Evolutionary conservation across 2,329 filamentous ascomycete species (phyloP).

Genomic region (Cladosporium velox): DNA sequence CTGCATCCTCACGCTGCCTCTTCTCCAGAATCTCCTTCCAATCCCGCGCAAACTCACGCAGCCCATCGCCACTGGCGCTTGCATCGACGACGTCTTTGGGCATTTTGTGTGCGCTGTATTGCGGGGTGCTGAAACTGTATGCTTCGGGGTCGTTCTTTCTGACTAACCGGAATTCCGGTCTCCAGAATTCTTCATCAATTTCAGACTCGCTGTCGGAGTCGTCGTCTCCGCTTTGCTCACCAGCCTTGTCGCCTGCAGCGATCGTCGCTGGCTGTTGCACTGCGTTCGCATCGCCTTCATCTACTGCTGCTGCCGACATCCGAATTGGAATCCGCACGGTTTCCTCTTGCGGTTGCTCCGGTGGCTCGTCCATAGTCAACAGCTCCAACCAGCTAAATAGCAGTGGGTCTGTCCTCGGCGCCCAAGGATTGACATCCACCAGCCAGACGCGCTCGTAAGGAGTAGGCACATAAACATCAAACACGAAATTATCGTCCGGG

Average conservation of each 20-base stretch:
- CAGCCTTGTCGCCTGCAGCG: constrained; percentile 7
- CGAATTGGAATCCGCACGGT: constrained; percentile 20
- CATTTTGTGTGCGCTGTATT: constrained; percentile 94
- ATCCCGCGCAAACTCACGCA: constrained; percentile 70
- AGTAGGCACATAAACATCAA: constrained; percentile 88
- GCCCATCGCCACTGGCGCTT: constrained; percentile 61
- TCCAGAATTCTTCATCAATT: constrained; percentile 58
- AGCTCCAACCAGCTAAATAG: constrained; percentile 90
- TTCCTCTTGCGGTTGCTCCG: constrained; percentile 35
- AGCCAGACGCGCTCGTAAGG: constrained; percentile 76
- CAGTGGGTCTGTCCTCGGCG: constrained; percentile 80
- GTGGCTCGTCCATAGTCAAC: constrained; percentile 66
- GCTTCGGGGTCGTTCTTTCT: constrained; percentile 84
- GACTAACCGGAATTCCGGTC: constrained; percentile 79
- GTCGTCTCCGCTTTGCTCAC: constrained; percentile 22
- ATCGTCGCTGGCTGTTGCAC: background rate
- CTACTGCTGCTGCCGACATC: background rate
- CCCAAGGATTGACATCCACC: constrained; percentile 96
- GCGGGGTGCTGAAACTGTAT: constrained; percentile 78
- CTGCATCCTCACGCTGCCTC: constrained; percentile 40
- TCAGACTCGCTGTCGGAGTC: constrained; percentile 43
- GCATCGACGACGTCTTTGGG: constrained; percentile 87
- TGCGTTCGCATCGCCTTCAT: background rate
- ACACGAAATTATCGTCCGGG: constrained; percentile 79
- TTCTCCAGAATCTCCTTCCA: constrained; percentile 52